Conservation (phyloP, 257 asterid species). For the Ocimum tenuiflorum region DNA sequence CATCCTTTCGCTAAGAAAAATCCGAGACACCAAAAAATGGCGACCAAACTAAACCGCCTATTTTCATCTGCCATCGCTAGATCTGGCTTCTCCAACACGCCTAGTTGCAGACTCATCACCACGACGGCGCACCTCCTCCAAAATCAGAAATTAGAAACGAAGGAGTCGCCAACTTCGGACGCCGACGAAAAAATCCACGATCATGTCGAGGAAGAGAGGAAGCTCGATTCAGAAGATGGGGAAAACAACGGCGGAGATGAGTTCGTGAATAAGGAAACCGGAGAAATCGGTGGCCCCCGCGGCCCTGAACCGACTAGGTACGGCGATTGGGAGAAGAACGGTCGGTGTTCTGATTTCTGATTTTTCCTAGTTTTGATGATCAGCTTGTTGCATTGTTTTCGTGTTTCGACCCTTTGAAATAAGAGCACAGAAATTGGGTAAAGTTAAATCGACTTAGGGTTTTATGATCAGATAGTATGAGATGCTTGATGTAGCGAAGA, state of each 20-base stretch:
- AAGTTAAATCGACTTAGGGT: neutral
- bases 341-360: conserved; percentile 84
- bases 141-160: conserved; percentile 25
- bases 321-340: conserved; percentile 87
- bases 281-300: conserved; percentile 77
- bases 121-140: conserved; percentile 40
- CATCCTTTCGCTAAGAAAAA: neutral
- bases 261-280: conserved; percentile 41
- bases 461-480: neutral
- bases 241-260: conserved; percentile 22
- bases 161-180: conserved; percentile 19
- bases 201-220: conserved; percentile 23
- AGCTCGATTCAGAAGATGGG: conserved; percentile 2
- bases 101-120: conserved; percentile 37
- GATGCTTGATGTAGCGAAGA: no score
- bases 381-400: neutral
- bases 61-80: conserved; percentile 30
- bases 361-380: neutral
- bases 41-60: conserved; percentile 41
- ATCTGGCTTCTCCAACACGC: conserved; percentile 22
- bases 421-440: neutral
- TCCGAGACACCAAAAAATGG: conserved; percentile 29
- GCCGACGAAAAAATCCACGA: conserved; percentile 18
- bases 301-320: conserved; percentile 92
- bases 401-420: neutral